A percentile compares a stretch with the other conserved stretches of the same genome.
phyloP scores from a whole-genome alignment of 257 asterid genomes.

The Nemophila menziesii region DNA sequence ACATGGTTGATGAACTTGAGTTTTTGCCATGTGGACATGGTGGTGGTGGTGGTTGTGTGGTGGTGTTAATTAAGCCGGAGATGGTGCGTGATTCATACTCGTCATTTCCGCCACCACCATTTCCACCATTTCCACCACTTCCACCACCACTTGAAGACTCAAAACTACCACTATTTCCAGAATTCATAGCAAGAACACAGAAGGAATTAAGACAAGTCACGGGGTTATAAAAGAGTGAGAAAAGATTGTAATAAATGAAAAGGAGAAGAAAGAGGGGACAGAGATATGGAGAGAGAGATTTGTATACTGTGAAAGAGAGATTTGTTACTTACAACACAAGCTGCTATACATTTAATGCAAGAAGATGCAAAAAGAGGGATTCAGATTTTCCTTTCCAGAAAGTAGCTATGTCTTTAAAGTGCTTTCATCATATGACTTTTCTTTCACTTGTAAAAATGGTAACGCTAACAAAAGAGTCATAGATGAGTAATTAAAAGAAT shows the following conservation, averaged over 20 bases:
- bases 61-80: conserved; percentile 19
- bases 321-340: conserved; percentile 13
- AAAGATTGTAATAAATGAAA: conserved; percentile 11
- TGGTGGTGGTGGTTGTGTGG: conserved; percentile 12
- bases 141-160: conserved; percentile 57
- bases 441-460: conserved; percentile 2
- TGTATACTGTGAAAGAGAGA: conserved; percentile 16
- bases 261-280: conserved; percentile 8
- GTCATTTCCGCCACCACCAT: conserved; percentile 56
- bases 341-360: conserved; percentile 17
- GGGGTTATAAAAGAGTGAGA: conserved; percentile 7
- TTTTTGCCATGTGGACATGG: conserved; percentile 1
- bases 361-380: conserved; percentile 11
- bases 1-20: conserved; percentile 17
- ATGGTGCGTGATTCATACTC: conserved; percentile 61
- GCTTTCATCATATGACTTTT: conserved; percentile 12
- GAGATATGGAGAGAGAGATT: conserved; percentile 28
- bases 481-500: too few species aligned
- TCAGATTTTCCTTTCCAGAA: conserved; percentile 17
- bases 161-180: conserved; percentile 54
- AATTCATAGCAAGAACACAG: conserved; percentile 32
- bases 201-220: conserved; percentile 9
- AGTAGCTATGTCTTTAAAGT: conserved; percentile 27
- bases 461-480: conserved; percentile 6
- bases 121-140: conserved; percentile 54